Conservation (phyloP, 1,139 yeast species). For the Suhomyces guaymorum region DNA sequence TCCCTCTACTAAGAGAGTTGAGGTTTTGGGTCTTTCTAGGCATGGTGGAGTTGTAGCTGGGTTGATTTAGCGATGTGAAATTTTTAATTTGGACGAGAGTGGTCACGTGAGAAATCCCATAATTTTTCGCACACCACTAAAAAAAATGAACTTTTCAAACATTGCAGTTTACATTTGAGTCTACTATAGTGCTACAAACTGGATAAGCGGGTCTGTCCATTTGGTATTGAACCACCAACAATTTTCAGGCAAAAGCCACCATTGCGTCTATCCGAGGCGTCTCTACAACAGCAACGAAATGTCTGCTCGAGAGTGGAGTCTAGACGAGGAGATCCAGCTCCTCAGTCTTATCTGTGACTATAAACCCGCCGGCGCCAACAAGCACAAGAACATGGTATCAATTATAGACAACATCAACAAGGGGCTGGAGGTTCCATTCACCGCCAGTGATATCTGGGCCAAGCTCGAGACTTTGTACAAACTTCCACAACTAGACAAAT, state of each 20-base stretch:
- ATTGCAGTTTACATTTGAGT: no score
- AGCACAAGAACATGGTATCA: conserved; percentile 57
- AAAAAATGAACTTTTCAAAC: no score
- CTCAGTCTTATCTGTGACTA: conserved; percentile 66
- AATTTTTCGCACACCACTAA: no score
- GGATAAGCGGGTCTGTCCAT: no score
- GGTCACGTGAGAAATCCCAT: conserved; percentile 4
- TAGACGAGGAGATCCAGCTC: conserved; percentile 65
- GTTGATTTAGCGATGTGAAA: conserved; percentile 6
- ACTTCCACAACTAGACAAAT: conserved; percentile 53
- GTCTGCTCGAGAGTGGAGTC: conserved; percentile 52
- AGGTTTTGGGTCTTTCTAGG: conserved; percentile 62
- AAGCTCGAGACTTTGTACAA: conserved; percentile 57
- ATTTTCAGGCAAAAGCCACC: no score
- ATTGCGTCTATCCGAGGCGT: no score
- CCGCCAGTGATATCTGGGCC: conserved; percentile 57
- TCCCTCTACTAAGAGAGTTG: conserved; percentile 65
- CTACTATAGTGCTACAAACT: no score
- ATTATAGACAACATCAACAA: conserved; percentile 56
- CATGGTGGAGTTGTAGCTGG: no score
- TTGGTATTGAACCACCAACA: no score
- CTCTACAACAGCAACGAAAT: no score
- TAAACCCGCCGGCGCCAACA: conserved; percentile 65
- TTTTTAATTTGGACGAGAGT: conserved; percentile 4
- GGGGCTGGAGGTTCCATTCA: conserved; percentile 29